Evolutionary conservation across 148 eudicot species (phyloP), one percentile per base, ranked within the genome.

Genomic region (Polygonum aviculare): DNA sequence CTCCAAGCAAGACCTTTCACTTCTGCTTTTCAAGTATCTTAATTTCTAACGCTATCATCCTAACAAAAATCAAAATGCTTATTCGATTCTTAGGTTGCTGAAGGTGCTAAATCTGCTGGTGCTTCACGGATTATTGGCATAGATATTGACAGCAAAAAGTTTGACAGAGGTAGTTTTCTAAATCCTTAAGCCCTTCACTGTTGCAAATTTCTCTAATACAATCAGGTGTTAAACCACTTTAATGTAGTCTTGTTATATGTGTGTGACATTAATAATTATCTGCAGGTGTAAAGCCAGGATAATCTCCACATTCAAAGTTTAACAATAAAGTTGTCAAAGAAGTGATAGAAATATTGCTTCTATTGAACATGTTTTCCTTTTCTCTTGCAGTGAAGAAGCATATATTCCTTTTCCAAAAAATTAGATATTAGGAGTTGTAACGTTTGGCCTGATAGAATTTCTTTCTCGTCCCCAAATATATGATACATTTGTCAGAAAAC

Each of bases 71-170:
- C 75, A 19, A 12, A 72, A 44, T 38, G 72, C 21, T 38, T 70
- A 41, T 72, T 19, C 16, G 5, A 44, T 72, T n/a, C 36, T 67
- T 81, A 96, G 99, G 99, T 93, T 82, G 99, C 98, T 16, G 99
- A 96, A 86, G 98, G 96, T 74, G 79, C 79, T 69, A 67, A 77
- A 69, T 36, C 79, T 49, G 79, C 79, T 48, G 74, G 79, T 77
- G 79, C 79, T 77, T 77, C 79, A 36, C 63, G 79, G 1, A 84
- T 96, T 76, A 96, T 96, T 76, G 99, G 99, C 31, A 75, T 96
- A n/a, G 99, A 96, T 78, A 89, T 96, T 67, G 99, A 95, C 83
- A 87, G 81, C 84, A 95, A 84, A 69, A 95, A 95, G 84, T 95
- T 78, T 86, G 98, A 95, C 45, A 81, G 35, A 72, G 99, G 98